These are phyloP conservation scores for Fusarium sp. DNA, from an alignment of 2,329 filamentous ascomycete genomes.

Conservation along the genomic window DNA sequence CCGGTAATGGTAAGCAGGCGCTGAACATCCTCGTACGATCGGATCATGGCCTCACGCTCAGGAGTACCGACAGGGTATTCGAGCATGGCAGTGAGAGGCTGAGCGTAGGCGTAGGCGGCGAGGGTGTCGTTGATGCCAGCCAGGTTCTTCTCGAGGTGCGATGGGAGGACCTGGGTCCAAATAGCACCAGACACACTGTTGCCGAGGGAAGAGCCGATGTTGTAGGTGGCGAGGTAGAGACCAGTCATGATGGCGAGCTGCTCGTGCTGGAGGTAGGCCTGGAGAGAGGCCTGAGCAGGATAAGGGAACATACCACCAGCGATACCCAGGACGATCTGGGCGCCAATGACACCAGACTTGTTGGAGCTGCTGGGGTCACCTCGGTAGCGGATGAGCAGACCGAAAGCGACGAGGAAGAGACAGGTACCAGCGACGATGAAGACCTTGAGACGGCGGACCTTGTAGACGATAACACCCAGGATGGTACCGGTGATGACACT, in stretches of 20 bases:
- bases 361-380: slow-evolving; percentile 58
- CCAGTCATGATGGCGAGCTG: slow-evolving; percentile 74
- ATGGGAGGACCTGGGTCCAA: slow-evolving; percentile 69
- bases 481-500: slow-evolving; percentile 69
- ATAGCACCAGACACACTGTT: slow-evolving; percentile 71
- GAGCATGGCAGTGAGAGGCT: slow-evolving; percentile 51
- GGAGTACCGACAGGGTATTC: slow-evolving; percentile 57
- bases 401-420: slow-evolving; percentile 74
- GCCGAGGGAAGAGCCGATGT: slow-evolving; percentile 71
- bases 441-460: slow-evolving; percentile 70
- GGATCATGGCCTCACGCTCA: slow-evolving; percentile 57
- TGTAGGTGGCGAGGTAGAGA: slow-evolving; percentile 72
- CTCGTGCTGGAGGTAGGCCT: slow-evolving; percentile 58
- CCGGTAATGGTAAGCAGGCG: slow-evolving; percentile 61
- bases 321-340: slow-evolving; percentile 71
- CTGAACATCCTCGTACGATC: slow-evolving; percentile 61
- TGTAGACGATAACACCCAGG: slow-evolving; percentile 68
- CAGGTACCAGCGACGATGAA: slow-evolving; percentile 72
- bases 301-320: slow-evolving; percentile 73
- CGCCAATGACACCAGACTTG: slow-evolving; percentile 70
- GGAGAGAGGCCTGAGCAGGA: slow-evolving; percentile 59
- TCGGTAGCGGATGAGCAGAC: slow-evolving; percentile 73
- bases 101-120: slow-evolving; percentile 49
- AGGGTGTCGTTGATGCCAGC: slow-evolving; percentile 53
- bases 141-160: slow-evolving; percentile 55